Evolutionary conservation across 306 rosid genomes (phyloP).

Genomic region (Malus orientalis): DNA sequence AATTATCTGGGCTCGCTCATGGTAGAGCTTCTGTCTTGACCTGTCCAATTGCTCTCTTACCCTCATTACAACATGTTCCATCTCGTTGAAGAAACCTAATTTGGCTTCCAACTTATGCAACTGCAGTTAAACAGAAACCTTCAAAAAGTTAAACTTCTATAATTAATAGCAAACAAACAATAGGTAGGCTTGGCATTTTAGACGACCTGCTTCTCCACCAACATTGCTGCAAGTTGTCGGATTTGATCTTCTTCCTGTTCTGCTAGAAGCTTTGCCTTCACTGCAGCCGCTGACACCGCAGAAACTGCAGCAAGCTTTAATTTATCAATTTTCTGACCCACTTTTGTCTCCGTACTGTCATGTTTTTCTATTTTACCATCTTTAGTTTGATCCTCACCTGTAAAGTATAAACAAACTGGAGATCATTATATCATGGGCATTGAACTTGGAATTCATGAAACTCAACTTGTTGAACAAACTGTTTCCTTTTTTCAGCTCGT

Average conservation of each 20-base stretch:
- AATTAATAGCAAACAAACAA: neutral
- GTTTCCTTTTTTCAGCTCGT: neutral
- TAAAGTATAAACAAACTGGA: constrained; percentile 8
- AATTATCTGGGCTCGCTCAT: constrained; percentile 80
- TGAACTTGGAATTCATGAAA: neutral
- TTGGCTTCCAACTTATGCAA: constrained; percentile 77
- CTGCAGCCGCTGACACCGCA: constrained; percentile 78
- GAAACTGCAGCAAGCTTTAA: constrained; percentile 72
- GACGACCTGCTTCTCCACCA: constrained; percentile 83
- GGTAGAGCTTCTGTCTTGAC: constrained; percentile 82
- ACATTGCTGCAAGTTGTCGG: constrained; percentile 51
- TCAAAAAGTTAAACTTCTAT: constrained; percentile 4
- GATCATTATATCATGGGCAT: neutral
- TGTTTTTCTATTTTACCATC: constrained; percentile 32
- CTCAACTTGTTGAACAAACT: neutral
- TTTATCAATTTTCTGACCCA: constrained; percentile 42
- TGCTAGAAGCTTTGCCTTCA: constrained; percentile 81
- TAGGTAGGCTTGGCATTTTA: constrained; percentile 8
- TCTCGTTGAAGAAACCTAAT: constrained; percentile 60
- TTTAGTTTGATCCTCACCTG: constrained; percentile 46
- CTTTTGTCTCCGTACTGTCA: constrained; percentile 20
- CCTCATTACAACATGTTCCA: constrained; percentile 67
- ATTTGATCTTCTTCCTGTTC: constrained; percentile 83
- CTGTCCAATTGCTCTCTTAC: constrained; percentile 76
- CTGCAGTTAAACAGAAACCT: constrained; percentile 36